Conservation (phyloP, 768 basidiomycete species). For the Pleurotus djamor region DNA sequence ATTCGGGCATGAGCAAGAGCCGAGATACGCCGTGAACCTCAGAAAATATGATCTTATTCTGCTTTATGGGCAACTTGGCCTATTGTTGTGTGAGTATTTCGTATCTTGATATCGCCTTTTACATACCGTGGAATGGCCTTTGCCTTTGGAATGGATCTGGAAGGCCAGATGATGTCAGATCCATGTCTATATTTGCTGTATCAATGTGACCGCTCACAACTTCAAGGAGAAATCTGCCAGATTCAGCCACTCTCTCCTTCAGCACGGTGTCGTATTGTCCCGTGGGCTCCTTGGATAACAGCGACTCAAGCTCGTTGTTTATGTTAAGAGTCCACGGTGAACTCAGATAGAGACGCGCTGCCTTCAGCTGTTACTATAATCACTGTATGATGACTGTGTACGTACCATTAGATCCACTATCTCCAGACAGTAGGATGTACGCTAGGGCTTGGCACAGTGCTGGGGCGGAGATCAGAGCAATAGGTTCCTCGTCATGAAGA, state of each 20-base stretch:
- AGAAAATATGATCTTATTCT: constrained; percentile 7
- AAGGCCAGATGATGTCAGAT: background rate
- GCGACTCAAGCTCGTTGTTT: constrained; percentile 29
- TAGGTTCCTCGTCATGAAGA: constrained; percentile 42
- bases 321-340: constrained; percentile 56
- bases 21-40: constrained; percentile 4
- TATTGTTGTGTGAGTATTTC: background rate
- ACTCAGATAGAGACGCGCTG: constrained; percentile 21
- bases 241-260: constrained; percentile 22
- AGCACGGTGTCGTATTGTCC: constrained; percentile 25
- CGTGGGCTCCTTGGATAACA: constrained; percentile 16
- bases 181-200: background rate
- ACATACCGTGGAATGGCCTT: background rate
- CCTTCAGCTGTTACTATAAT: constrained; percentile 5
- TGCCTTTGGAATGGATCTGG: too few species aligned
- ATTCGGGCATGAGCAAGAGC: constrained; percentile 7
- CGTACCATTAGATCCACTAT: constrained; percentile 1
- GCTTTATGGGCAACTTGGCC: constrained; percentile 6
- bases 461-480: constrained; percentile 48
- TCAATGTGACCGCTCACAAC: constrained; percentile 16
- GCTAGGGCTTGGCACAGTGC: constrained; percentile 48
- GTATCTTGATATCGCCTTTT: background rate
- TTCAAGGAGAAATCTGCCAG: constrained; percentile 21
- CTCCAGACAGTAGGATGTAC: constrained; percentile 28
- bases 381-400: too few species aligned